Evolutionary conservation across 495 filamentous ascomycete genomes (phyloP), one percentile per base, ranked within the genome.

Genomic region (Extremus antarcticus): DNA sequence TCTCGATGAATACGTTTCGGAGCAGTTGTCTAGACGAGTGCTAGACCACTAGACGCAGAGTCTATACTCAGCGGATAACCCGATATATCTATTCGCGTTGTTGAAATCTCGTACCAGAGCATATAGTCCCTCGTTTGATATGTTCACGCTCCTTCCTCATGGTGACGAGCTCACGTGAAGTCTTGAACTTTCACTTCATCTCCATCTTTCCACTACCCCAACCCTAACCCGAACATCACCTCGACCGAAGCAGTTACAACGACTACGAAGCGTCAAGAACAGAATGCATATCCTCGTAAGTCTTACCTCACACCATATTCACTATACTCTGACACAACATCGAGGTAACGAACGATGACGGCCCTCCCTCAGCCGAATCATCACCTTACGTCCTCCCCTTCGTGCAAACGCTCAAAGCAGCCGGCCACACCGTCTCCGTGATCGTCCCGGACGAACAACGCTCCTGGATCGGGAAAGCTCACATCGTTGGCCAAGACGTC

Each of bases 391-490:
- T 96, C 57, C 89, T 94, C 73, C 83, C 86, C 32, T 82, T 95
- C 63, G 81, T 96, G 15, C 73, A 79, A 35, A 77, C 82, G 21
- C 83, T 98, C 38, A 87, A 92, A 70, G 63, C 71, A 25, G 79
- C 80, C 17, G 88, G 90, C 10, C 90, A 94, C 68, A 77, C 74
- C 38, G 88, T 97, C 55, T 91, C 87, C 1, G 90, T 97, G 41
- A 80, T 92, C 55, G 79, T 98, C 2, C 92, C 92, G 0, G 84
- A 95, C 69, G 82, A 82, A 10, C 92, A 98, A 70, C 84, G 90
- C 47, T 94, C 88, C 51, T 98, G 92, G 92, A 96, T 98, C 61
- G 89, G 90, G 53, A 98, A 98, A 73, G 92, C 92, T 20, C 91
- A 97, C 66, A 82, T 96, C 43, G 84, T 95, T 57, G 88, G 88